These are phyloP conservation scores for Auriscalpium vulgare DNA, from an alignment of 768 basidiomycete genomes.

Conservation along the genomic window DNA sequence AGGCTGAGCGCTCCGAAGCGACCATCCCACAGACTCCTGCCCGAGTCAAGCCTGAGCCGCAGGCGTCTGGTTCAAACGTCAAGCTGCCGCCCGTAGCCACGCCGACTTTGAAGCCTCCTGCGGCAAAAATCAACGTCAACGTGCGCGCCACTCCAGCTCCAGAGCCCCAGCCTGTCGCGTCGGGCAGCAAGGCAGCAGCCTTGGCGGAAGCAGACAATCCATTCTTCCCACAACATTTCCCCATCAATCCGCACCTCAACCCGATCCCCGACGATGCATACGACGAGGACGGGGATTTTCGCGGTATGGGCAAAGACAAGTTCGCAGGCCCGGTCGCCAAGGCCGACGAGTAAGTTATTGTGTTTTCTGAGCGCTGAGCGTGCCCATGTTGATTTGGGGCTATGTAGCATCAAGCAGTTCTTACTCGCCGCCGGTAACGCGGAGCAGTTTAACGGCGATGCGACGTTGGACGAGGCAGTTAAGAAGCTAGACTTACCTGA, in stretches of 20 bases:
- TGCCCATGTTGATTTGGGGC: background rate
- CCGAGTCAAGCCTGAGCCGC: background rate
- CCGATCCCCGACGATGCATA: constrained; percentile 18
- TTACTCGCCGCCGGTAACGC: constrained; percentile 47
- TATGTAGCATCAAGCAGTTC: constrained; percentile 44
- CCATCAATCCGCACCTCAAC: background rate
- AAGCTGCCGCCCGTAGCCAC: background rate
- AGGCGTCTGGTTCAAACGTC: constrained; percentile 18
- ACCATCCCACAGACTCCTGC: background rate
- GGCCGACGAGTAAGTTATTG: constrained; percentile 39
- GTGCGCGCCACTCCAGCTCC: too few relatives aligned
- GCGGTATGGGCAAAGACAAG: constrained; percentile 37
- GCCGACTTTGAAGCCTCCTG: background rate
- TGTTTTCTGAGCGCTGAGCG: background rate
- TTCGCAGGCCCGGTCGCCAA: constrained; percentile 39
- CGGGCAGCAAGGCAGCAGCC: background rate
- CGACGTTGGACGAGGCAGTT: constrained; percentile 49
- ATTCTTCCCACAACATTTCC: background rate
- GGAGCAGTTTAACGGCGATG: constrained; percentile 51
- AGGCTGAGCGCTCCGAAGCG: background rate
- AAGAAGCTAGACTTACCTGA: constrained; percentile 41
- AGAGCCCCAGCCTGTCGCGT: background rate
- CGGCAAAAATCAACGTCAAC: background rate
- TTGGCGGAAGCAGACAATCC: background rate
- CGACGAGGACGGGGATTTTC: constrained; percentile 39